Conservation (phyloP, 2,329 filamentous ascomycete genomes). For the Talaromyces verruculosus region DNA sequence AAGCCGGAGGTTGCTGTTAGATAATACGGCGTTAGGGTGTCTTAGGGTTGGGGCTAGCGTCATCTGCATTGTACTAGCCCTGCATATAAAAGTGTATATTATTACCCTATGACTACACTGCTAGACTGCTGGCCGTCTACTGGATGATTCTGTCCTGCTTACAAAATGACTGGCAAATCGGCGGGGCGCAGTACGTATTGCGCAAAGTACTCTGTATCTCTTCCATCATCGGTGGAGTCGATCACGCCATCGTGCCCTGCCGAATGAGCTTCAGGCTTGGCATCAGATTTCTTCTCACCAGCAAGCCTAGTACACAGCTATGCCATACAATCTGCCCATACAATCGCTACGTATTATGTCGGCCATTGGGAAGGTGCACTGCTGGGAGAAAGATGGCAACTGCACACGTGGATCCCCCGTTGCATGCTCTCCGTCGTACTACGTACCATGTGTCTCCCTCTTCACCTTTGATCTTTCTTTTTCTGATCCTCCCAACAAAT, state of each 20-base stretch:
- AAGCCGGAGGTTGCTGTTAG: neutral
- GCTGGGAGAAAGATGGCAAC: neutral
- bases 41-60: constrained; percentile 10
- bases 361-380: neutral
- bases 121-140: neutral
- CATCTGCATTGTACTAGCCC: neutral
- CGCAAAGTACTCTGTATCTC: constrained; percentile 8
- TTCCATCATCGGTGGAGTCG: constrained; percentile 22
- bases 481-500: too few relatives aligned
- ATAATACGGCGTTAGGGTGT: neutral
- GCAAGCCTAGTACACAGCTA: neutral
- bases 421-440: neutral
- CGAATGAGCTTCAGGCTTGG: constrained; percentile 14
- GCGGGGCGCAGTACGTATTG: neutral
- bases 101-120: neutral
- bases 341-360: neutral
- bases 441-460: neutral
- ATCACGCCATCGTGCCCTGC: constrained; percentile 19
- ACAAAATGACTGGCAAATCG: neutral
- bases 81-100: constrained; percentile 1
- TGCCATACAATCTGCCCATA: neutral
- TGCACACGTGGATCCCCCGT: neutral
- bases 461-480: neutral
- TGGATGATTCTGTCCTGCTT: neutral
- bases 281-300: neutral